A percentile compares a stretch with the other conserved stretches of the same genome.
These are phyloP conservation scores for Zymoseptoria ardabiliae DNA, from an alignment of 2,329 filamentous ascomycete genomes.

Conservation along the genomic window DNA sequence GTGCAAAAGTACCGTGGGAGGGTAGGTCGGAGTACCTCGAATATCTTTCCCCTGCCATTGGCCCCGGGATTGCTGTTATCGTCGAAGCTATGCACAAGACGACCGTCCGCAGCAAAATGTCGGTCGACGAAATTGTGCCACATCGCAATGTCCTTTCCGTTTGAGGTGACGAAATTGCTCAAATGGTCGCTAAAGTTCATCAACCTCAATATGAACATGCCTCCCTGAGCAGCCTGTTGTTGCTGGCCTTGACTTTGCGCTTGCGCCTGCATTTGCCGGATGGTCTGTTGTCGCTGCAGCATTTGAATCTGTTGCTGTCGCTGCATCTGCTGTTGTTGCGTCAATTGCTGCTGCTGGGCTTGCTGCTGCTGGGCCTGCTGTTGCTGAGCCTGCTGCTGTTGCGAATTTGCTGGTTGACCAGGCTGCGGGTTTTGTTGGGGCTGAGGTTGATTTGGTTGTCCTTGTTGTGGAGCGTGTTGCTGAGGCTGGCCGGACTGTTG, in stretches of 20 bases:
- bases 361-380: slow-evolving; percentile 38
- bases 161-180: slow-evolving; percentile 47
- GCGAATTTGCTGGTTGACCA: slow-evolving; percentile 17
- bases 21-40: slow-evolving; percentile 75
- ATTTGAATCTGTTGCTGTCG: slow-evolving; percentile 24
- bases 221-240: slow-evolving; percentile 21
- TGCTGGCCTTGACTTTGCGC: slow-evolving; percentile 25
- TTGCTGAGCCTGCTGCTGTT: slow-evolving; percentile 8
- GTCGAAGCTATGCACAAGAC: slow-evolving; percentile 51
- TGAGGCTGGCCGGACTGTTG: slow-evolving; percentile 26
- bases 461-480: slow-evolving; percentile 21
- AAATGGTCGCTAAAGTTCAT: slow-evolving; percentile 51
- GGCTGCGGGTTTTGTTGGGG: slow-evolving; percentile 35
- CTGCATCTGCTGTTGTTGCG: slow-evolving; percentile 14
- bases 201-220: slow-evolving; percentile 45
- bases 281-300: slow-evolving; percentile 23
- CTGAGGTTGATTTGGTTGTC: slow-evolving; percentile 29
- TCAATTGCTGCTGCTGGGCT: slow-evolving; percentile 27
- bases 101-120: slow-evolving; percentile 72
- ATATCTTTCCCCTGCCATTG: slow-evolving; percentile 57
- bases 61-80: slow-evolving; percentile 23
- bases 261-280: slow-evolving; percentile 23
- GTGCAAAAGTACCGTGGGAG: slow-evolving; percentile 85
- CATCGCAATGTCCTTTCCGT: slow-evolving; percentile 60
- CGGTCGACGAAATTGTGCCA: slow-evolving; percentile 74